Evolutionary conservation across 148 eudicot species (phyloP).

Genomic region (Nepenthes gracilis): DNA sequence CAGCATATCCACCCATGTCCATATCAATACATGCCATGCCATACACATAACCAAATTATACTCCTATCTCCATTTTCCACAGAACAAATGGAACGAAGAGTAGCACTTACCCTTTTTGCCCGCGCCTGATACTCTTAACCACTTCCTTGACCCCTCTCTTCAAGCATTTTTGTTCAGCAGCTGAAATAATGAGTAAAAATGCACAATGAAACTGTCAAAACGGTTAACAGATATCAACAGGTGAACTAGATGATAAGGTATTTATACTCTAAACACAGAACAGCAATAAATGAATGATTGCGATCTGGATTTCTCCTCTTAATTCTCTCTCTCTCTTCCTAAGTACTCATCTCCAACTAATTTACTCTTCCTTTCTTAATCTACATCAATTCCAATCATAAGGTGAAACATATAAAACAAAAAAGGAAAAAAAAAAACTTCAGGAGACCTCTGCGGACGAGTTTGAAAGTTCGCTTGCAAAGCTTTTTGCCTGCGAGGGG

Average conservation of each 20-base stretch:
- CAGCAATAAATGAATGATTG: neutral
- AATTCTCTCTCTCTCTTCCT: too few relatives aligned
- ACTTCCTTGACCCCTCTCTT: constrained; percentile 98
- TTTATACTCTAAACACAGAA: neutral
- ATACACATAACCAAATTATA: too few relatives aligned
- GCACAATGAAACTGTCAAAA: neutral
- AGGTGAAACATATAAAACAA: neutral
- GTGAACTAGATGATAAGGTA: neutral
- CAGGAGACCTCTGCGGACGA: constrained; percentile 61
- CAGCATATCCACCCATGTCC: too few relatives aligned
- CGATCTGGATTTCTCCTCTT: too few relatives aligned
- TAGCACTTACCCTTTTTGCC: constrained; percentile 65
- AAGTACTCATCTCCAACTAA: too few relatives aligned
- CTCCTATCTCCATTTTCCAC: too few relatives aligned
- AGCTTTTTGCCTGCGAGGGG: constrained; percentile 97
- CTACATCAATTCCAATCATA: too few relatives aligned
- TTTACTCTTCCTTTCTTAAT: too few relatives aligned
- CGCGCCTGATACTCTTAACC: constrained; percentile 82
- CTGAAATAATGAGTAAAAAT: constrained; percentile 18
- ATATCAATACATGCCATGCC: too few relatives aligned
- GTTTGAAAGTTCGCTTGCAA: constrained; percentile 70
- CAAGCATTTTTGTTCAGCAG: constrained; percentile 89
- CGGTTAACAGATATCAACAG: too few relatives aligned
- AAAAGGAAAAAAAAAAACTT: neutral
- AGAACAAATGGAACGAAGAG: neutral